These are phyloP conservation scores for Scedosporium dehoogii DNA, from an alignment of 2,329 filamentous ascomycete species.

Conservation along the genomic window DNA sequence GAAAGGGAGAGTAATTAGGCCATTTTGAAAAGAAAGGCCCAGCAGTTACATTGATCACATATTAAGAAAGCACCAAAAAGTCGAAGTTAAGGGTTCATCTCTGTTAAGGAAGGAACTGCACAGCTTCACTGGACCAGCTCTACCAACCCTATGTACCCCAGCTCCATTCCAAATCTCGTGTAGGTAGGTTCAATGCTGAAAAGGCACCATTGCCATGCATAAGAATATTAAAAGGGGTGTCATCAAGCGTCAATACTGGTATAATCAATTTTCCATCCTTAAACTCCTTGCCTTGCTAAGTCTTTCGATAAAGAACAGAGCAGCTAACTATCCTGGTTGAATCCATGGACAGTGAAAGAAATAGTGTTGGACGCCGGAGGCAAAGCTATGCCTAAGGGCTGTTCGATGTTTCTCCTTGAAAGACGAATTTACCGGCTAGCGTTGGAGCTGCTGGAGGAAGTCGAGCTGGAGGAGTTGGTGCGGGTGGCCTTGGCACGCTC, in stretches of 20 bases:
- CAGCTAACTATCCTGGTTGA: background rate
- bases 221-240: background rate
- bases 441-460: slow-evolving; percentile 17
- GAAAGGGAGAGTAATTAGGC: background rate
- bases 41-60: too few species aligned
- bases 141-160: background rate
- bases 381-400: slow-evolving; percentile 8
- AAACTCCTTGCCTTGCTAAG: background rate
- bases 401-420: background rate
- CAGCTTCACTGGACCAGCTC: background rate
- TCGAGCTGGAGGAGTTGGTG: slow-evolving; percentile 23
- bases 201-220: background rate
- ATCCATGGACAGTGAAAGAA: background rate
- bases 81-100: background rate
- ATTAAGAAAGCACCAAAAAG: background rate
- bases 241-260: background rate
- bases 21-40: background rate
- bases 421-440: background rate
- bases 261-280: slow-evolving; percentile 1
- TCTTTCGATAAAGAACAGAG: background rate
- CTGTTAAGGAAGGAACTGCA: background rate
- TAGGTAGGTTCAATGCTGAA: background rate
- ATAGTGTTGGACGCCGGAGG: background rate
- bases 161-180: background rate
- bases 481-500: slow-evolving; percentile 29